Evolutionary conservation across 2,329 filamentous ascomycete genomes (phyloP).

Genomic region (Cordyceps militaris): DNA sequence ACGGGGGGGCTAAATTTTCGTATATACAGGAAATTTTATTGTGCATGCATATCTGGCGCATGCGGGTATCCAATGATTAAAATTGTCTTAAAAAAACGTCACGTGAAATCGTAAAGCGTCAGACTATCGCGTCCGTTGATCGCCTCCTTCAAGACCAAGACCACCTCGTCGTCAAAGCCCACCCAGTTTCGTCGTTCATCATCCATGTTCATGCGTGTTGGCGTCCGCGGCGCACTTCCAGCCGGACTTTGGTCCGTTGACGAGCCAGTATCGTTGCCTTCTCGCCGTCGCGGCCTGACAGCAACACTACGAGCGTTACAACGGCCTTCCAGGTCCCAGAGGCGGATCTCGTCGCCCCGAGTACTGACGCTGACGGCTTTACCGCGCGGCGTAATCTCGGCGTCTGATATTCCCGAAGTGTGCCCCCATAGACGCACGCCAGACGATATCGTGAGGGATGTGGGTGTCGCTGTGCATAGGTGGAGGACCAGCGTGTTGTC

Average conservation of each 20-base stretch:
- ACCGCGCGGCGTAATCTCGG: slow-evolving; percentile 74
- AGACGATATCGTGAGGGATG: slow-evolving; percentile 59
- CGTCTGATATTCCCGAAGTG: slow-evolving; percentile 80
- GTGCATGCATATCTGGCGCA: not conserved
- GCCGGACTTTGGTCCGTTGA: slow-evolving; percentile 15
- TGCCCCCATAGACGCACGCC: slow-evolving; percentile 83
- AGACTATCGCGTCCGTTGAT: slow-evolving; percentile 62
- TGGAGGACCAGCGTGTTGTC: slow-evolving; percentile 85
- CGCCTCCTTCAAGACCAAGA: slow-evolving; percentile 75
- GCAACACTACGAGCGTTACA: slow-evolving; percentile 47
- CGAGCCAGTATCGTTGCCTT: not conserved
- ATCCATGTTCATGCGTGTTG: not conserved
- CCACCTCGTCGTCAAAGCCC: slow-evolving; percentile 85
- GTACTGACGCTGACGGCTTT: slow-evolving; percentile 86
- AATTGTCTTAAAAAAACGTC: slow-evolving; percentile 10
- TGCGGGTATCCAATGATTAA: not conserved
- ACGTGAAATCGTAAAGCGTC: slow-evolving; percentile 84
- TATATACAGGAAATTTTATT: too few species aligned
- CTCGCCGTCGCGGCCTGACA: slow-evolving; percentile 34
- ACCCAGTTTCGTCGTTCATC: slow-evolving; percentile 55
- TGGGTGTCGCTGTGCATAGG: slow-evolving; percentile 66
- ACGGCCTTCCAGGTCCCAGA: slow-evolving; percentile 84
- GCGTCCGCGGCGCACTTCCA: not conserved
- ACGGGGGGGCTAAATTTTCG: too few species aligned
- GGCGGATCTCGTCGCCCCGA: slow-evolving; percentile 69